phyloP scores from a whole-genome alignment of 495 filamentous ascomycete species.

The Penicillium egyptiacum region DNA sequence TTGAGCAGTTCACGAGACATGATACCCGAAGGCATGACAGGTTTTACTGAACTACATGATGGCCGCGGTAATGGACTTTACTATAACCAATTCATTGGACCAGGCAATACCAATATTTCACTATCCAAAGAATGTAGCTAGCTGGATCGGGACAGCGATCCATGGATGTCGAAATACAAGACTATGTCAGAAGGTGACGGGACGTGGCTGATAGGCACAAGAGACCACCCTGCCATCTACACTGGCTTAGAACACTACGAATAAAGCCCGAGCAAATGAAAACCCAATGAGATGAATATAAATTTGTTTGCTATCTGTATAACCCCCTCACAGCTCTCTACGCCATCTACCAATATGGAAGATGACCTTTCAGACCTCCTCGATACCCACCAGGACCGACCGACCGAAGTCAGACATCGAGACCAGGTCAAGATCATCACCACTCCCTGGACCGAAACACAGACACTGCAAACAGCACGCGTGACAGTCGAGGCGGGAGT shows the following conservation, averaged over 20 bases:
- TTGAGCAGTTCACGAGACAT: constrained; percentile 13
- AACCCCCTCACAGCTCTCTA: background rate
- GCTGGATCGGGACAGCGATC: no score
- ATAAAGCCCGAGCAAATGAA: background rate
- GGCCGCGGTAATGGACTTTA: background rate
- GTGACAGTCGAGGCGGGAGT: constrained; percentile 54
- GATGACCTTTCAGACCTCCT: constrained; percentile 68
- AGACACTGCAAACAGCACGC: constrained; percentile 31
- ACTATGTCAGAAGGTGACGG: no score
- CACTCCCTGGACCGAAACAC: constrained; percentile 54
- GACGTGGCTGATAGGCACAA: no score
- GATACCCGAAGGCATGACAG: constrained; percentile 12
- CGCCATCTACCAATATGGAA: constrained; percentile 18
- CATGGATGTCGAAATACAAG: no score
- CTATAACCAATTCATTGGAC: background rate
- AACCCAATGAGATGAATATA: background rate
- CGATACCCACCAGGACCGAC: constrained; percentile 63
- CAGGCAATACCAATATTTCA: background rate
- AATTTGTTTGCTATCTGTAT: background rate
- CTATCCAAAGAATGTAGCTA: no score
- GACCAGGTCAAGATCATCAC: constrained; percentile 73
- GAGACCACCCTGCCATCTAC: no score
- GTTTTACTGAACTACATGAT: background rate
- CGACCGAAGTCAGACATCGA: constrained; percentile 62
- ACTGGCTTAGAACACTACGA: background rate